Base-by-base conservation (phyloP, 2,329 filamentous ascomycete species). In the Pseudogymnoascus sp. region DNA sequence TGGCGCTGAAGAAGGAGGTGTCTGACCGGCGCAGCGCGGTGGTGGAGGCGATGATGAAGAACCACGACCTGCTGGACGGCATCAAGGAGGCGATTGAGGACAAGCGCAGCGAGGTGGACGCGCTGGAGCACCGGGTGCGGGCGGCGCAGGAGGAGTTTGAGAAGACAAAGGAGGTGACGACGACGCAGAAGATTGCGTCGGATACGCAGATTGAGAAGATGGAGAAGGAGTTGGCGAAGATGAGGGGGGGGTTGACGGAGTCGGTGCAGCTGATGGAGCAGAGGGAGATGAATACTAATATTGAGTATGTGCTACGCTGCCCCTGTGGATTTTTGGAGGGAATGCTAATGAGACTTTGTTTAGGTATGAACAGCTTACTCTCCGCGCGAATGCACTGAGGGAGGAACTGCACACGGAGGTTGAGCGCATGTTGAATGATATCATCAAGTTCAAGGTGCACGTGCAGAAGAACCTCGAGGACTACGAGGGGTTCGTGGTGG, bases 401-500 rank as follows among this genome's bases (percentile, higher is more conserved):
- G 95, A 99, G 75, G 93, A 97, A 74, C 82, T 99, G n/a, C 95
- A 99, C 75, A 96, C 92, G 0, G 93, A 97, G 75, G 91, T 97
- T 70, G 95, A 97, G 78, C 88, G 88, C 70, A 96, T 97, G 85
- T 79, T 99, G 65, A 96, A 97, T 77, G 93, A 97, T 73, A 89
- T 97, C 66, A 96, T 97, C 79, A 93, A 96, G 72, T 97, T 99
- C 84, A 99, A 99, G 79, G 90, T 99, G 67, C 93, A 97, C 72
- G 82, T 99, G 61, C 95, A 99, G 76, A 93, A 92, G 78, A 88
- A 87, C 64, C 80, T 99, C 62, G 93, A 97, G 73, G 91, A 95
- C 72, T 97, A 96, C 75, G 95, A 99, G 77, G 87, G 88, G 63
- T 96, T 97, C 73, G 91, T 97, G 6, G 88, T 90, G 1, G 90